A percentile compares a stretch with the other conserved stretches of the same genome.
Evolutionary conservation across 805 yeast species (phyloP).

Genomic region (Saccharomycopsis vini): DNA sequence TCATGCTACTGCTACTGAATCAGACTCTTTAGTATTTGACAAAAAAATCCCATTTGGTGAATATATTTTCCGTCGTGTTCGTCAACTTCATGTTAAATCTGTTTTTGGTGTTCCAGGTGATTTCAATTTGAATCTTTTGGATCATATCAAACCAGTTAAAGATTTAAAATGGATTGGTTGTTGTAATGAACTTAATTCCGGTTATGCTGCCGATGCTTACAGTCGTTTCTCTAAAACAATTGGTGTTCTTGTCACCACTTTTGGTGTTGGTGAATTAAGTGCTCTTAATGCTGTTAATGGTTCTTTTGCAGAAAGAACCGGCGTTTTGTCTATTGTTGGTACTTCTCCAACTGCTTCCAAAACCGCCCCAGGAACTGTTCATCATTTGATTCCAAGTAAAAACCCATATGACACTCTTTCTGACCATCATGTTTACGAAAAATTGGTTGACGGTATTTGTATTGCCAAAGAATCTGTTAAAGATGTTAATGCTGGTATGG

Average conservation of each 20-base stretch:
- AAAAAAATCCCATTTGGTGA: conserved; percentile 47
- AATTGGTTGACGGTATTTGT: conserved; percentile 49
- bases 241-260: conserved; percentile 64
- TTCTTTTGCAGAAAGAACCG: conserved; percentile 72
- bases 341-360: conserved; percentile 39
- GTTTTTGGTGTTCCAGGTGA: conserved; percentile 79
- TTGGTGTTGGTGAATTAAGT: conserved; percentile 84
- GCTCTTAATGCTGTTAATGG: conserved; percentile 81
- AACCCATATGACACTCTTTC: conserved; percentile 41
- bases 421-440: conserved; percentile 58
- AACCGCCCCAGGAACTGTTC: conserved; percentile 35
- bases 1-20: background rate
- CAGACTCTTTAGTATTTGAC: background rate
- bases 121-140: conserved; percentile 59
- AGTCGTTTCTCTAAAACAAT: conserved; percentile 55
- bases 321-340: conserved; percentile 80
- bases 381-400: conserved; percentile 51
- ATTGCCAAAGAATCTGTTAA: conserved; percentile 46
- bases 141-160: conserved; percentile 48
- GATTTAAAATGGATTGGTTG: conserved; percentile 67
- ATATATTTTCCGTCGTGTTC: conserved; percentile 50
- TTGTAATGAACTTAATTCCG: conserved; percentile 84
- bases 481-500: conserved; percentile 38
- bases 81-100: conserved; percentile 45
- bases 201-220: conserved; percentile 88